Percentiles rank a stretch among this genome's conserved stretches.
Conservation (phyloP, 2,329 filamentous ascomycete genomes). For the Aureobasidium zeae region DNA sequence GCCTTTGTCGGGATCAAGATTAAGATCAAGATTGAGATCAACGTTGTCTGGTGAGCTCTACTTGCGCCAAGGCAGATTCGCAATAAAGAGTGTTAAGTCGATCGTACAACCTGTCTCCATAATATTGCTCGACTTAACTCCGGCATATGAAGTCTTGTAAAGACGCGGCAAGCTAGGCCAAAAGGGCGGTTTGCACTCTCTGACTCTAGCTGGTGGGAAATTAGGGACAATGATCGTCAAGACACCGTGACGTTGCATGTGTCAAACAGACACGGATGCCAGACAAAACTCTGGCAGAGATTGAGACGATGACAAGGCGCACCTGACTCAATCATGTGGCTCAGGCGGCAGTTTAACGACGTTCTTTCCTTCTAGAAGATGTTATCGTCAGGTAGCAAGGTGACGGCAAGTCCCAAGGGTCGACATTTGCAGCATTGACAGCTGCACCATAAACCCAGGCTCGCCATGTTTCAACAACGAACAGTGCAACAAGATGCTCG, state of each 20-base stretch:
- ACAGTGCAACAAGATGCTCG: neutral
- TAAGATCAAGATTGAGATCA: slow-evolving; percentile 15
- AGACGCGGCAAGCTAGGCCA: neutral
- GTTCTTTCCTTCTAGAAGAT: slow-evolving; percentile 4
- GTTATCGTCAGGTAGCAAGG: neutral
- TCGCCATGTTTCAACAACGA: neutral
- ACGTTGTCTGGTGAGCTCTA: neutral
- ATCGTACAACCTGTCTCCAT: no score
- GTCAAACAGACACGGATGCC: neutral
- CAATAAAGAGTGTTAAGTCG: slow-evolving; percentile 9
- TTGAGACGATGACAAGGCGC: slow-evolving; percentile 2
- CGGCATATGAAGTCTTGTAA: no score
- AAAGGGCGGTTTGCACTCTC: neutral
- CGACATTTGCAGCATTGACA: no score
- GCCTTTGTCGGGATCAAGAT: slow-evolving; percentile 4
- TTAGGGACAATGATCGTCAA: neutral
- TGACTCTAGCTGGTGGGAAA: neutral
- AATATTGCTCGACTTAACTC: no score
- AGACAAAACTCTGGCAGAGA: neutral
- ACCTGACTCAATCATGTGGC: neutral
- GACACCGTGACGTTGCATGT: neutral
- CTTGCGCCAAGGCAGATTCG: slow-evolving; percentile 9
- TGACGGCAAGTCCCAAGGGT: neutral
- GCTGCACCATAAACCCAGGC: no score
- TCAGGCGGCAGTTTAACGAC: slow-evolving; percentile 6